Evolutionary conservation across 2,329 filamentous ascomycete species (phyloP).

Genomic region (Fusarium bactridioides): DNA sequence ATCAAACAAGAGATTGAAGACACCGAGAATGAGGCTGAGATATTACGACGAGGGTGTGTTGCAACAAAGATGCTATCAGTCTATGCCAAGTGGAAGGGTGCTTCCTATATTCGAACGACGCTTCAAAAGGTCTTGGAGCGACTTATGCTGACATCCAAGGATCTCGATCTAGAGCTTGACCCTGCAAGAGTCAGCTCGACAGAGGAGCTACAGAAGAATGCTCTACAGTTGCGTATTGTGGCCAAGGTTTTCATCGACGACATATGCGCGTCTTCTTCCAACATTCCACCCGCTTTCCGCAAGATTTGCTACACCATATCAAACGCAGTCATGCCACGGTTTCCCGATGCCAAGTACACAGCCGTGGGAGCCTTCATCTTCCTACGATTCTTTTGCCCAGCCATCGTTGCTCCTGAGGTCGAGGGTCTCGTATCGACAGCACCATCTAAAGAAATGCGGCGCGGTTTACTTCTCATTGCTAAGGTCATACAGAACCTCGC

Average conservation of each 20-base stretch:
- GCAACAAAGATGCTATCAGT: constrained; percentile 77
- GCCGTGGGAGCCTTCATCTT: constrained; percentile 77
- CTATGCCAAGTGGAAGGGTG: constrained; percentile 76
- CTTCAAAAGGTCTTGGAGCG: constrained; percentile 73
- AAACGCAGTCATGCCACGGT: constrained; percentile 67
- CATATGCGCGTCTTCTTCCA: constrained; percentile 69
- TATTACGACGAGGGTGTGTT: constrained; percentile 72
- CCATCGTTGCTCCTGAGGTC: constrained; percentile 73
- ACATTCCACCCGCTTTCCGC: constrained; percentile 69
- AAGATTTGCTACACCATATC: constrained; percentile 74
- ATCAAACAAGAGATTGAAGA: constrained; percentile 75
- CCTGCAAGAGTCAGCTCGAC: constrained; percentile 66
- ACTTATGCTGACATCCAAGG: constrained; percentile 71
- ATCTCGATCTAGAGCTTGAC: constrained; percentile 73
- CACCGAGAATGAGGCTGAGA: constrained; percentile 74
- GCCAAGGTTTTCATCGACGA: constrained; percentile 77
- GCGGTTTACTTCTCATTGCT: constrained; percentile 72
- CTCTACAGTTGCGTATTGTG: constrained; percentile 70
- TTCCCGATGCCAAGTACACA: constrained; percentile 75
- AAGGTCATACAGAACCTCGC: constrained; percentile 77
- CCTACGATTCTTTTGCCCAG: constrained; percentile 75
- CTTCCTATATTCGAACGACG: constrained; percentile 68
- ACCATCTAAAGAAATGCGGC: constrained; percentile 73
- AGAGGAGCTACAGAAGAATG: constrained; percentile 72
- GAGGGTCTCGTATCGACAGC: constrained; percentile 69